A percentile compares a stretch with the other conserved stretches of the same genome.
Evolutionary conservation across 441 rosid species (phyloP).

Genomic region (Monsonia emarginata): DNA sequence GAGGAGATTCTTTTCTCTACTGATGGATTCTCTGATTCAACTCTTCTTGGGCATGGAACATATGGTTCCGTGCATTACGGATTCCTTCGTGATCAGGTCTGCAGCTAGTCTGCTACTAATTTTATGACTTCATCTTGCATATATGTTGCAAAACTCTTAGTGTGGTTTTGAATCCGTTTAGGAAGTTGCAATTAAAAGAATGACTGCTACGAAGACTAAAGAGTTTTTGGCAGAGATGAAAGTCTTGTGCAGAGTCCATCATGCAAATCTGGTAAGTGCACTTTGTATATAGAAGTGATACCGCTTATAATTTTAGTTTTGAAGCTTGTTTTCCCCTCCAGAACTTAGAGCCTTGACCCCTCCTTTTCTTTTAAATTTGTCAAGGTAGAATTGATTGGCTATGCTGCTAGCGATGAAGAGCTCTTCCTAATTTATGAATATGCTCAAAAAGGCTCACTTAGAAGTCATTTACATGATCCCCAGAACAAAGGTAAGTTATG

Average conservation of each 20-base stretch:
- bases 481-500: slow-evolving; percentile 62
- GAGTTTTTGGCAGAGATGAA: slow-evolving; percentile 95
- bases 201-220: slow-evolving; percentile 89
- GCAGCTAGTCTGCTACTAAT: not conserved
- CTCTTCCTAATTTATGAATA: slow-evolving; percentile 82
- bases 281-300: not conserved
- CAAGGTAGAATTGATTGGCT: slow-evolving; percentile 94
- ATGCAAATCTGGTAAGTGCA: slow-evolving; percentile 71
- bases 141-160: slow-evolving; percentile 1
- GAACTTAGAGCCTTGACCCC: slow-evolving; percentile 21
- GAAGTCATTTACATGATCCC: slow-evolving; percentile 77
- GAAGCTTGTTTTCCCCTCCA: slow-evolving; percentile 10
- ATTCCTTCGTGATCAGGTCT: slow-evolving; percentile 70
- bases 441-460: slow-evolving; percentile 84
- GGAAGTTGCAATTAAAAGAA: slow-evolving; percentile 90
- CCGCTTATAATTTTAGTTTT: not conserved
- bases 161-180: slow-evolving; percentile 23
- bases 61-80: slow-evolving; percentile 85
- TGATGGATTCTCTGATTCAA: slow-evolving; percentile 76
- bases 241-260: slow-evolving; percentile 92
- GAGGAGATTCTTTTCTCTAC: slow-evolving; percentile 72
- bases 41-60: slow-evolving; percentile 83
- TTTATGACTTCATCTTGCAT: not conserved
- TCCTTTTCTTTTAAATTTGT: slow-evolving; percentile 30
- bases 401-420: slow-evolving; percentile 67